Evolutionary conservation across 768 basidiomycete genomes (phyloP).

Genomic region (Phaeotremella fagi): DNA sequence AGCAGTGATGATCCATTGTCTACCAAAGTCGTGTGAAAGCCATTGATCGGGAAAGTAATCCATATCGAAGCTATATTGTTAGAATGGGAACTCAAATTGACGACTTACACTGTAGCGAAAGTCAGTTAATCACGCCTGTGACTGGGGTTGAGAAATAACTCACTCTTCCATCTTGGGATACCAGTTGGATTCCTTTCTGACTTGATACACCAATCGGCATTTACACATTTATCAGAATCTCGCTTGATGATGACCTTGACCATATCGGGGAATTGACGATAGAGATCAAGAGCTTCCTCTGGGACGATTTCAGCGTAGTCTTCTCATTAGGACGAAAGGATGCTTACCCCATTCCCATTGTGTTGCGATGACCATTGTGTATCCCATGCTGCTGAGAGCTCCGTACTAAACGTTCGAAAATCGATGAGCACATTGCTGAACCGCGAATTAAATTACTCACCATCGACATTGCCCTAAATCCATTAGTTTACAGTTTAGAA

Average conservation of each 20-base stretch:
- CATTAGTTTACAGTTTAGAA: background rate
- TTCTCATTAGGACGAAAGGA: background rate
- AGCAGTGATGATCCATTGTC: conserved; percentile 9
- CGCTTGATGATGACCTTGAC: conserved; percentile 7
- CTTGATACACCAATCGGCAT: conserved; percentile 6
- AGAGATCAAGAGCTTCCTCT: conserved; percentile 5
- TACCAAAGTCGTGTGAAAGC: background rate
- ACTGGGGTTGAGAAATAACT: background rate
- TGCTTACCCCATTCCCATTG: background rate
- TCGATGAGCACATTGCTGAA: too few species aligned
- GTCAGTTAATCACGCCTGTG: background rate
- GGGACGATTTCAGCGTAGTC: background rate
- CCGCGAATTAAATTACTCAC: background rate
- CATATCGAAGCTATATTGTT: conserved; percentile 14
- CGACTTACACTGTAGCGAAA: background rate
- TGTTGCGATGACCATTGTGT: background rate
- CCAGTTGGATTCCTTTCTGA: conserved; percentile 9
- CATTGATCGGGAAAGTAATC: conserved; percentile 3
- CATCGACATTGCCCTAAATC: background rate
- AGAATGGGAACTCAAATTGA: too few species aligned
- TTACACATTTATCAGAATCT: background rate
- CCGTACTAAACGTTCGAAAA: background rate
- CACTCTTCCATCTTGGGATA: conserved; percentile 8
- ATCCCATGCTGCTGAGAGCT: background rate
- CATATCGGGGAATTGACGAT: conserved; percentile 7